Evolutionary conservation across 73 alveolate species (phyloP).

Genomic region (Paramecium caudatum): DNA sequence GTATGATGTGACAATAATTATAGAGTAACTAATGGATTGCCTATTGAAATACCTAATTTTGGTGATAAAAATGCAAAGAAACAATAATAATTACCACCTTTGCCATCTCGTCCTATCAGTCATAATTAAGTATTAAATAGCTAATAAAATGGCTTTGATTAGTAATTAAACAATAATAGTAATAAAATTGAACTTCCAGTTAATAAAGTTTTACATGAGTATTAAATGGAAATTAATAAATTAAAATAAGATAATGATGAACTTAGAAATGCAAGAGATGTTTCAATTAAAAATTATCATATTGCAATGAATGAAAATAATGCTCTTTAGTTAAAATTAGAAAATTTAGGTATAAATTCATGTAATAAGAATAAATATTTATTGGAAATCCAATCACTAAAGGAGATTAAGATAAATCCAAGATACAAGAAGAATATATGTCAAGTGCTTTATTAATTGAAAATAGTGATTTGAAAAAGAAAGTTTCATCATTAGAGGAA

Average conservation of each 20-base stretch:
- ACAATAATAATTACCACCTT: constrained; percentile 75
- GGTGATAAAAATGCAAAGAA: constrained; percentile 67
- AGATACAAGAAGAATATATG: constrained; percentile 92
- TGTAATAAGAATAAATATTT: constrained; percentile 95
- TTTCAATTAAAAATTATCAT: constrained; percentile 93
- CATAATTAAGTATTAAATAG: constrained; percentile 59
- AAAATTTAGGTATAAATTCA: no score
- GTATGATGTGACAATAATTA: background rate
- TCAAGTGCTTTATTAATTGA: constrained; percentile 93
- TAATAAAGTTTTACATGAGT: constrained; percentile 80
- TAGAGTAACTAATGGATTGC: constrained; percentile 88
- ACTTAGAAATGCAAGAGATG: constrained; percentile 92
- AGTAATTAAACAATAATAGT: background rate
- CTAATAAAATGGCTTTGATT: constrained; percentile 68
- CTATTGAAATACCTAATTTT: constrained; percentile 84
- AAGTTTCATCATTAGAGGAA: constrained; percentile 91
- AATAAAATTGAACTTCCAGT: constrained; percentile 65
- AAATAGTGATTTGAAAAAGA: constrained; percentile 95
- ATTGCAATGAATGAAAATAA: constrained; percentile 93
- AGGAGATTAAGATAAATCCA: constrained; percentile 84
- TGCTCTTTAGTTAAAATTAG: constrained; percentile 92
- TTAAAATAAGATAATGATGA: constrained; percentile 95
- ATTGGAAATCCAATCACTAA: constrained; percentile 93
- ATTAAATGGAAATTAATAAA: constrained; percentile 88
- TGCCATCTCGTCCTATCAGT: constrained; percentile 62